Percentiles rank a stretch among this genome's conserved stretches.
These are phyloP conservation scores for Ceratocystis diversiconidia DNA, from an alignment of 2,329 filamentous ascomycete genomes.

Conservation along the genomic window DNA sequence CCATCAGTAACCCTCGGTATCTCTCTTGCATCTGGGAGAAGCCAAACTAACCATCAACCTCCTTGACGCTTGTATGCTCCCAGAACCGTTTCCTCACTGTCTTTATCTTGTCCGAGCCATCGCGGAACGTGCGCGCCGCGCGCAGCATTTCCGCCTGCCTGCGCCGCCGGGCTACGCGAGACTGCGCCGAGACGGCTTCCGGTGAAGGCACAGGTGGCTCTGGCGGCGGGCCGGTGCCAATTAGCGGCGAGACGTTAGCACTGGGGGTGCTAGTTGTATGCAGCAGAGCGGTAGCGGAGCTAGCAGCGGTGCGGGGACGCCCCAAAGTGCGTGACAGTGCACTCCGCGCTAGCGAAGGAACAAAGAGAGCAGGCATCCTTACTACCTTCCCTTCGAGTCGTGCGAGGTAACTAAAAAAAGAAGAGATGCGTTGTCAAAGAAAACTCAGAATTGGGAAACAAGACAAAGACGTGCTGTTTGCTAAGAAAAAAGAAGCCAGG, in stretches of 20 bases:
- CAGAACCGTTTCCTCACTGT: constrained; percentile 64
- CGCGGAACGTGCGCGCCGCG: constrained; percentile 35
- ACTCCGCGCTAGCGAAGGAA: not conserved
- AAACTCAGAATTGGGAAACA: not conserved
- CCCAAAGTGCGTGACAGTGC: not conserved
- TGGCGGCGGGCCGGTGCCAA: constrained; percentile 46
- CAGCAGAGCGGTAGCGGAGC: constrained; percentile 1
- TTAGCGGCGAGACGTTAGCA: constrained; percentile 38
- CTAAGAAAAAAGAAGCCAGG: no score
- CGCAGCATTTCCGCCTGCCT: constrained; percentile 42
- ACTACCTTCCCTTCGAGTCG: not conserved
- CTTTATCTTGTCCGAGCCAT: constrained; percentile 24
- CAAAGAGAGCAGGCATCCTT: not conserved
- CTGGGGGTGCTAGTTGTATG: constrained; percentile 26
- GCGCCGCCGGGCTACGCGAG: constrained; percentile 36
- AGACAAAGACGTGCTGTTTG: not conserved
- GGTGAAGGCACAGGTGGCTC: constrained; percentile 35
- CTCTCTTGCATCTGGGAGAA: no score
- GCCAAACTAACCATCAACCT: constrained; percentile 42
- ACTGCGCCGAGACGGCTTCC: constrained; percentile 24
- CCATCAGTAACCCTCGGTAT: no score
- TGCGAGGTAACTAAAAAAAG: not conserved
- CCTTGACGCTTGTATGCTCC: constrained; percentile 63
- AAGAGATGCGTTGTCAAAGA: no score
- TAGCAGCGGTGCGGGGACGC: not conserved